phyloP scores from a whole-genome alignment of 352 stramenopile genomes.

The Phytophthora vignae region DNA sequence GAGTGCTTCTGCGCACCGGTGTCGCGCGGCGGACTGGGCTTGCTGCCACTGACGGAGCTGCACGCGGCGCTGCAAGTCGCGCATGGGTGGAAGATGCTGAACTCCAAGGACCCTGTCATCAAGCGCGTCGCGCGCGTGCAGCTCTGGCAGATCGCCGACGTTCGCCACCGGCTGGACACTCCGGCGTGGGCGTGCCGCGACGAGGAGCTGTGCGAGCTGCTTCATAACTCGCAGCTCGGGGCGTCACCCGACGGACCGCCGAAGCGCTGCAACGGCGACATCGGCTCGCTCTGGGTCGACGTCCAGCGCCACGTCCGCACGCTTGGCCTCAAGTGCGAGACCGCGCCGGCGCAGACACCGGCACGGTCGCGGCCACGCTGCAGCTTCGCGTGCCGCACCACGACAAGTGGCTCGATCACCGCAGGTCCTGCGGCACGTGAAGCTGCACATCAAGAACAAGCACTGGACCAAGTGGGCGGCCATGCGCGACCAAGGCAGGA shows the following conservation, averaged over 20 bases:
- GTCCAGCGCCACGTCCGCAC: conserved; percentile 8
- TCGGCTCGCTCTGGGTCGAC: conserved; percentile 25
- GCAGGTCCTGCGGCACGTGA: background rate
- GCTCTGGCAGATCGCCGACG: conserved; percentile 16
- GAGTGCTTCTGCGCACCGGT: no score
- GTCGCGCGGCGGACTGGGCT: no score
- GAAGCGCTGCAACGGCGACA: conserved; percentile 10
- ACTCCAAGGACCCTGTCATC: background rate
- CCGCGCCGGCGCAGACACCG: background rate
- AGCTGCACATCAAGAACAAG: background rate
- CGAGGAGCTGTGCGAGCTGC: conserved; percentile 2
- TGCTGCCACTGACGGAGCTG: no score
- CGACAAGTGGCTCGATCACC: background rate
- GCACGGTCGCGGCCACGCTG: background rate
- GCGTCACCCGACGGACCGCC: background rate
- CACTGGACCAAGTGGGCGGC: conserved; percentile 8
- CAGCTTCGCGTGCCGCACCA: conserved; percentile 23
- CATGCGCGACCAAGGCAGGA: conserved; percentile 16
- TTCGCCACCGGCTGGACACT: background rate
- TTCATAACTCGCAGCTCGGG: background rate
- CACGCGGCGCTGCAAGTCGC: no score
- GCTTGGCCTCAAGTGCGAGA: no score
- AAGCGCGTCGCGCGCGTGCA: conserved; percentile 5
- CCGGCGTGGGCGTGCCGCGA: background rate
- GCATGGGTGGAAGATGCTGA: no score